These are phyloP conservation scores for Penicillium cataractarum DNA, from an alignment of 495 filamentous ascomycete species.

Conservation along the genomic window DNA sequence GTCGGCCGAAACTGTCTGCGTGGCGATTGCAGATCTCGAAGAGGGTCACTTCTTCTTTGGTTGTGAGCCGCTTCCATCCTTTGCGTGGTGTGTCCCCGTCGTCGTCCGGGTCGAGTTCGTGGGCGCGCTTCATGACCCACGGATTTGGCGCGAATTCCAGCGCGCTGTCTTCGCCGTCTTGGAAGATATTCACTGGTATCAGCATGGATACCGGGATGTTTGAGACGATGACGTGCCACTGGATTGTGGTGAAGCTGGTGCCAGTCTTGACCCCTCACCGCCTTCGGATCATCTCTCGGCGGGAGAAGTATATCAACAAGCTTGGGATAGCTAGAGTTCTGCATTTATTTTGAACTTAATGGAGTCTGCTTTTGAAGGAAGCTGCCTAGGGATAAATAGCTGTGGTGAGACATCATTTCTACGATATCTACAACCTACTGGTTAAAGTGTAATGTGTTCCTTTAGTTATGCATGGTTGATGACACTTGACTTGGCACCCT, in stretches of 20 bases:
- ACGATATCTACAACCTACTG: too few relatives aligned
- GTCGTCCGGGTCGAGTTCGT: slow-evolving; percentile 14
- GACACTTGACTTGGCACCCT: background rate
- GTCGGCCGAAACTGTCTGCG: slow-evolving; percentile 43
- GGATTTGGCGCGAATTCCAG: background rate
- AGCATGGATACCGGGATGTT: slow-evolving; percentile 13
- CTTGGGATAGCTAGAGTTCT: too few relatives aligned
- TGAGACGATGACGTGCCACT: background rate
- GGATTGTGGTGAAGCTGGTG: background rate
- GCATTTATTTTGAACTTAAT: too few relatives aligned
- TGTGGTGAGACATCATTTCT: too few relatives aligned
- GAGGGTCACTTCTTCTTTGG: slow-evolving; percentile 47
- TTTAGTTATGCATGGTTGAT: too few relatives aligned
- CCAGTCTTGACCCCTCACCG: slow-evolving; percentile 5
- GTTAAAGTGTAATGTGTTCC: too few relatives aligned
- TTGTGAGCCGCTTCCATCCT: slow-evolving; percentile 48
- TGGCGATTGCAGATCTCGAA: slow-evolving; percentile 51
- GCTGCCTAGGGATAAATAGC: too few relatives aligned
- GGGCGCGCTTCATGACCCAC: slow-evolving; percentile 23
- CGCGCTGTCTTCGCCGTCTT: background rate
- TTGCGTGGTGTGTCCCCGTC: slow-evolving; percentile 34
- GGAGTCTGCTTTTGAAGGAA: too few relatives aligned
- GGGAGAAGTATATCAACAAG: too few relatives aligned
- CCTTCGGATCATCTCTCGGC: slow-evolving; percentile 6
- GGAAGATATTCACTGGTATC: slow-evolving; percentile 11